phyloP scores from a whole-genome alignment of 1,139 yeast genomes.

The Petasospora rhodanensis region DNA sequence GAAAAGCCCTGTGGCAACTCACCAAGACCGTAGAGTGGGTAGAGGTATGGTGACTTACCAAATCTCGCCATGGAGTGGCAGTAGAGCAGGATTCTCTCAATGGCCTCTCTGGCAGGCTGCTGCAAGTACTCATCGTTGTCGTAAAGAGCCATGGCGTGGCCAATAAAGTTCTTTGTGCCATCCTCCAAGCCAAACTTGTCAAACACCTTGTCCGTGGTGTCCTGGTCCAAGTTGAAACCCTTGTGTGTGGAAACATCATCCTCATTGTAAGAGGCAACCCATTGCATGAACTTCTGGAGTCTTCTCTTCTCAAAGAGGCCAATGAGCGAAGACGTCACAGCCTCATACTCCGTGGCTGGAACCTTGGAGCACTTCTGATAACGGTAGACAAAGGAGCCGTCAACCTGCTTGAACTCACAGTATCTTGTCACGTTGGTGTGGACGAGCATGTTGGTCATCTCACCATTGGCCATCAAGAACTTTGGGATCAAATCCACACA shows the following conservation, averaged over 20 bases:
- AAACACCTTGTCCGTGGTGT: conserved; percentile 91
- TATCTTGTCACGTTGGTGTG: conserved; percentile 95
- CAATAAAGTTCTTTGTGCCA: conserved; percentile 94
- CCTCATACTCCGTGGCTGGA: conserved; percentile 89
- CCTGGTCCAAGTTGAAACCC: conserved; percentile 77
- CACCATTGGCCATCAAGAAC: conserved; percentile 97
- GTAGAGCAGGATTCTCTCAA: conserved; percentile 80
- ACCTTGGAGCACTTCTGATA: conserved; percentile 89
- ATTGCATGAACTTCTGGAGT: conserved; percentile 87
- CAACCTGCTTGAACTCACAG: conserved; percentile 92
- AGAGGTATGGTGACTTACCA: conserved; percentile 94
- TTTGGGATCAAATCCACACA: conserved; percentile 96
- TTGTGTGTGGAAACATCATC: conserved; percentile 79
- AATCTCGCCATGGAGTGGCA: conserved; percentile 89
- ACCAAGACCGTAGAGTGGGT: conserved; percentile 95
- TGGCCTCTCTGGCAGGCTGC: conserved; percentile 90
- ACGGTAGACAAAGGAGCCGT: conserved; percentile 86
- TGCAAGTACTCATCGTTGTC: conserved; percentile 85
- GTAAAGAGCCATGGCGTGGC: conserved; percentile 98
- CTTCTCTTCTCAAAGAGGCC: conserved; percentile 95
- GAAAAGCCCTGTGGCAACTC: conserved; percentile 99
- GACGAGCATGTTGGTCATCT: conserved; percentile 87
- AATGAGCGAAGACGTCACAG: conserved; percentile 87
- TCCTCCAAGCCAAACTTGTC: conserved; percentile 85
- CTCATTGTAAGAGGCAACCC: conserved; percentile 77